These are phyloP conservation scores for Rhexocercosporidium sp. DNA, from an alignment of 2,329 filamentous ascomycete species.

Conservation along the genomic window DNA sequence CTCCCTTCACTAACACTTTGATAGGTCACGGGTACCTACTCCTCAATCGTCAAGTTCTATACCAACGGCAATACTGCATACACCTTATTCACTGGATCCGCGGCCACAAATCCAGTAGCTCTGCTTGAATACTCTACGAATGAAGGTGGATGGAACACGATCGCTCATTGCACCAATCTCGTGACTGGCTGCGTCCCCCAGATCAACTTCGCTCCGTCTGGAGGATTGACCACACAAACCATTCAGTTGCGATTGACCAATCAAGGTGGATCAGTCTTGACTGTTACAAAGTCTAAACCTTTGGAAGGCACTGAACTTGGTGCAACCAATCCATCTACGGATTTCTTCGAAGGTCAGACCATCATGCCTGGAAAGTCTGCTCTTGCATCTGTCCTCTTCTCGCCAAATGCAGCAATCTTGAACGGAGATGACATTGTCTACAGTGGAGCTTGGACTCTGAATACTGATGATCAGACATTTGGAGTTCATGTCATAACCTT, in stretches of 20 bases:
- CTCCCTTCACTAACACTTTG: neutral
- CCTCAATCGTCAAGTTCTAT: constrained; percentile 14
- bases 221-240: constrained; percentile 31
- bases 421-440: constrained; percentile 16
- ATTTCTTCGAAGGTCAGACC: constrained; percentile 34
- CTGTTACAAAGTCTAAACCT: constrained; percentile 39
- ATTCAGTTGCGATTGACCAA: constrained; percentile 37
- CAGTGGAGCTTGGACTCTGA: constrained; percentile 24
- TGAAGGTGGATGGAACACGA: constrained; percentile 23
- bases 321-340: constrained; percentile 32
- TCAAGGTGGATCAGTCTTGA: constrained; percentile 36
- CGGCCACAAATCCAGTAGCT: constrained; percentile 17
- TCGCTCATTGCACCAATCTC: constrained; percentile 11
- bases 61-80: constrained; percentile 21
- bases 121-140: constrained; percentile 19
- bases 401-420: constrained; percentile 16
- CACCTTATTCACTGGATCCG: constrained; percentile 20
- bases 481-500: constrained; percentile 24
- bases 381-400: constrained; percentile 31
- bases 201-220: constrained; percentile 23
- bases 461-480: constrained; percentile 25
- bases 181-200: constrained; percentile 10
- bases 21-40: constrained; percentile 21
- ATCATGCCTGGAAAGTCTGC: constrained; percentile 33
- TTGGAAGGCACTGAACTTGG: constrained; percentile 33